phyloP scores from a whole-genome alignment of 148 eudicot species.

The Polygonum aviculare region DNA sequence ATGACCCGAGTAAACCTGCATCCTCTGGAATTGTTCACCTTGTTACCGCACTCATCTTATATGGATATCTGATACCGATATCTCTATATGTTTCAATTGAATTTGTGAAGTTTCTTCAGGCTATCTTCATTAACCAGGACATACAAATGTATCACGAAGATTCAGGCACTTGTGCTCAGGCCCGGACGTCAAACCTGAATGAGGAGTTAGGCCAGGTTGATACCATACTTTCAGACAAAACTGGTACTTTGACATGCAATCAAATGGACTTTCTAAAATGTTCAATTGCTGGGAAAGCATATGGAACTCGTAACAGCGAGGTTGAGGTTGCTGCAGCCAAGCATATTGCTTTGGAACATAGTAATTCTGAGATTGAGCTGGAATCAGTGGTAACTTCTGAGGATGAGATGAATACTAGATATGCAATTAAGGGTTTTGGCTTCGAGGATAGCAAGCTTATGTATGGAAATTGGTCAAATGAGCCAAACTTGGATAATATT shows the following conservation, averaged over 20 bases:
- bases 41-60: conserved; percentile 80
- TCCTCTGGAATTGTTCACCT: conserved; percentile 66
- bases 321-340: conserved; percentile 90
- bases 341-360: conserved; percentile 63
- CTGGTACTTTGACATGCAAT: conserved; percentile 96
- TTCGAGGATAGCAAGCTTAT: conserved; percentile 74
- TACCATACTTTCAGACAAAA: conserved; percentile 93
- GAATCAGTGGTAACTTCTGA: conserved; percentile 59
- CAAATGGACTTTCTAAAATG: conserved; percentile 97
- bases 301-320: conserved; percentile 75
- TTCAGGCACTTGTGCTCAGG: conserved; percentile 82
- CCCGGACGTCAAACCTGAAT: conserved; percentile 90
- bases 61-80: conserved; percentile 89
- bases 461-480: conserved; percentile 73
- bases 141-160: conserved; percentile 87
- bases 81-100: conserved; percentile 94
- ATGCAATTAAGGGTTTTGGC: conserved; percentile 62
- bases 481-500: conserved; percentile 51
- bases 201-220: conserved; percentile 97
- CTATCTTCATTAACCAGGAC: conserved; percentile 75
- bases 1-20: conserved; percentile 41
- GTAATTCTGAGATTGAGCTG: conserved; percentile 55
- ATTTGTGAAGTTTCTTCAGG: conserved; percentile 92
- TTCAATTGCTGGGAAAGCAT: conserved; percentile 76
- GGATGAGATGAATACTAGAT: conserved; percentile 35